Base-by-base conservation (phyloP, 495 filamentous ascomycete species). In the Annulohypoxylon stygium region DNA sequence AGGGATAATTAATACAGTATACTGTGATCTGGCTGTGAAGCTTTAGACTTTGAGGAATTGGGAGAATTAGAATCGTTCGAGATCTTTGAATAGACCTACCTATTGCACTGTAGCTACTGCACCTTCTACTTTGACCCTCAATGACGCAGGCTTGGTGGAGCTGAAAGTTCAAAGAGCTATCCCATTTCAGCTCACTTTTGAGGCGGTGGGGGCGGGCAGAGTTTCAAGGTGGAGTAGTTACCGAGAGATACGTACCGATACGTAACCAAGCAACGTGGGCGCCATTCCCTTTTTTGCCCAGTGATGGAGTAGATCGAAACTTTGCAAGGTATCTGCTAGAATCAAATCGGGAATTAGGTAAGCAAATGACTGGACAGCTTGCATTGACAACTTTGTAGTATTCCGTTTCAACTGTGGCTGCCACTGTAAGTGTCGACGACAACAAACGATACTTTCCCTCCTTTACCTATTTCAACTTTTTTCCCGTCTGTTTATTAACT, bases 281-380 rank as follows among this genome's bases (percentile, higher is more conserved):
- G 18, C 59, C 59, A 67, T 36, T 4, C 25, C 6, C 12, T 58
- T 58, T 58, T 51, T 23, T 23, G 20, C 20, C 20, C 20, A 6
- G 30, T 30, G 43, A 25, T 6, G 23, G 23, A 37, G 39, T 25
- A 14, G 20, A 43, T 60, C 23, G 37, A 45, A 45, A 59, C 33
- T 41, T n/a, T n/a, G 23, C 36, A n/a, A 59, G 37, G 34, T 48
- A 69, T 23, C 16, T 59, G 10, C 51, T 43, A 43, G 67, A 62
- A 62, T 34, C 30, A 30, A 36, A 10, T 33, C 33, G 14, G 55
- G 7, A 11, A 1, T 60, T 70, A 65, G 41, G 61, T 71, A 71
- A 71, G 69, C 69, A 55, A 50, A 67, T 57, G 55, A 61, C 55
- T 71, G 69, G 23, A 71, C 69, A 72, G 63, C 50, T 72, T 72